A percentile compares a stretch with the other conserved stretches of the same genome.
phyloP scores from a whole-genome alignment of 2,329 filamentous ascomycete genomes.

The Chaetothyriales sp. region DNA sequence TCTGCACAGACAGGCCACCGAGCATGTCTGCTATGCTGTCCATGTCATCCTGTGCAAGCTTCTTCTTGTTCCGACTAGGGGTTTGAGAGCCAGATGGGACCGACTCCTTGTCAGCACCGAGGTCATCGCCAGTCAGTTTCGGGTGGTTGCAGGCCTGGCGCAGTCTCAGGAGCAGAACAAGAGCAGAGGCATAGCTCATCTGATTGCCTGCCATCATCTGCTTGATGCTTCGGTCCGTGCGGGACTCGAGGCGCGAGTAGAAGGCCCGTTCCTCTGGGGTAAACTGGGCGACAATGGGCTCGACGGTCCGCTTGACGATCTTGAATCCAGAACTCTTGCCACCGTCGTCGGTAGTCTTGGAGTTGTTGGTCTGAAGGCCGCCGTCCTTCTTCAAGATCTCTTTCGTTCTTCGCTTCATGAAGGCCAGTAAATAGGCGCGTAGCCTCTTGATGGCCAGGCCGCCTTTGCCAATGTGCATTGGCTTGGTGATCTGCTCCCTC shows the following conservation, averaged over 20 bases:
- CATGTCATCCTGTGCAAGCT: conserved; percentile 47
- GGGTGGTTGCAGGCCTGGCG: conserved; percentile 93
- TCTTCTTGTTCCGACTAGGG: conserved; percentile 23
- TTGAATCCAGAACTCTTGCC: conserved; percentile 58
- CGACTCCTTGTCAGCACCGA: conserved; percentile 68
- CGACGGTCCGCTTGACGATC: conserved; percentile 79
- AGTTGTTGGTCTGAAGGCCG: conserved; percentile 50
- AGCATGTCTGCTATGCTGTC: conserved; percentile 78
- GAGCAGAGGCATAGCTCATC: conserved; percentile 80
- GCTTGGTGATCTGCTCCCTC: conserved; percentile 79
- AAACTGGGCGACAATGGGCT: conserved; percentile 64
- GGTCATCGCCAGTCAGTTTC: conserved; percentile 67
- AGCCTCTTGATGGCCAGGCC: conserved; percentile 77
- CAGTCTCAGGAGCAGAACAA: conserved; percentile 78
- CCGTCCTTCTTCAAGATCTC: conserved; percentile 85
- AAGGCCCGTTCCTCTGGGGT: conserved; percentile 67
- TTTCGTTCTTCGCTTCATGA: conserved; percentile 98
- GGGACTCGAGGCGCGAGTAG: conserved; percentile 67
- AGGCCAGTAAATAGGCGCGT: conserved; percentile 71
- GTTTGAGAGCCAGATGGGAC: neutral
- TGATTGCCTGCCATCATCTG: conserved; percentile 71
- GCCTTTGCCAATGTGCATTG: conserved; percentile 79
- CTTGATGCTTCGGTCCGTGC: conserved; percentile 74
- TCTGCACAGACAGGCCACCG: conserved; percentile 62
- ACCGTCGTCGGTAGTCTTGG: conserved; percentile 38